Conservation (phyloP, 1,139 yeast genomes). For the Geotrichum siamense region DNA sequence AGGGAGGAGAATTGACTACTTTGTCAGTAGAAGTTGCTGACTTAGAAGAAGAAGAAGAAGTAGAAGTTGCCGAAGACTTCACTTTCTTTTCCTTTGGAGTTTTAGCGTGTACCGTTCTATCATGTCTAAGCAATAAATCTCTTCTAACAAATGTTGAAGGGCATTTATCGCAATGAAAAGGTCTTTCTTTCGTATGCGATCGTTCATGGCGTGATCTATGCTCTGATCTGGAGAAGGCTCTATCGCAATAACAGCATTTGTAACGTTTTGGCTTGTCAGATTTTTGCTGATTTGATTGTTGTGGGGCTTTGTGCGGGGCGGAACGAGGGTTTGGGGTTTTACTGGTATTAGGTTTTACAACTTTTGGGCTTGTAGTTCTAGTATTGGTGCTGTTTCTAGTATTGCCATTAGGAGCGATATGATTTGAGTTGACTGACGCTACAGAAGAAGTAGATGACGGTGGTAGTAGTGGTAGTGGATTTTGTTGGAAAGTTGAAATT, state of each 20-base stretch:
- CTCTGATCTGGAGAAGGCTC: constrained; percentile 74
- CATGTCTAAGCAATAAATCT: constrained; percentile 68
- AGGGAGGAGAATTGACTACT: constrained; percentile 2
- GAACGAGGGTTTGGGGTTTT: too few relatives aligned
- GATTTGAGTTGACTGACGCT: too few relatives aligned
- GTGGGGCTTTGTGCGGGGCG: too few relatives aligned
- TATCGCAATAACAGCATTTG: constrained; percentile 71
- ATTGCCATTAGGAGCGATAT: too few relatives aligned
- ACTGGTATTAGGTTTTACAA: too few relatives aligned
- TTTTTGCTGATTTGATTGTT: too few relatives aligned
- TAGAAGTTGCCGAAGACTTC: not conserved
- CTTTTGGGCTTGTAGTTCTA: too few relatives aligned
- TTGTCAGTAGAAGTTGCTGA: not conserved
- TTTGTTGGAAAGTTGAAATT: too few relatives aligned
- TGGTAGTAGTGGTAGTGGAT: too few relatives aligned
- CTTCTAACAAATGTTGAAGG: constrained; percentile 68
- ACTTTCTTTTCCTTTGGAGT: constrained; percentile 13
- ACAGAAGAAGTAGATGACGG: too few relatives aligned
- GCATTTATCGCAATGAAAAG: constrained; percentile 68
- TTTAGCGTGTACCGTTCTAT: constrained; percentile 64
- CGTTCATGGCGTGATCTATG: constrained; percentile 79
- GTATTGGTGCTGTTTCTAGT: too few relatives aligned
- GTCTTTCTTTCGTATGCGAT: constrained; percentile 77
- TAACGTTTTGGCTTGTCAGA: constrained; percentile 37
- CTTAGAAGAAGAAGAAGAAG: constrained; percentile 2